Conservation (phyloP, 2,329 filamentous ascomycete genomes). For the Fusarium vanettenii region DNA sequence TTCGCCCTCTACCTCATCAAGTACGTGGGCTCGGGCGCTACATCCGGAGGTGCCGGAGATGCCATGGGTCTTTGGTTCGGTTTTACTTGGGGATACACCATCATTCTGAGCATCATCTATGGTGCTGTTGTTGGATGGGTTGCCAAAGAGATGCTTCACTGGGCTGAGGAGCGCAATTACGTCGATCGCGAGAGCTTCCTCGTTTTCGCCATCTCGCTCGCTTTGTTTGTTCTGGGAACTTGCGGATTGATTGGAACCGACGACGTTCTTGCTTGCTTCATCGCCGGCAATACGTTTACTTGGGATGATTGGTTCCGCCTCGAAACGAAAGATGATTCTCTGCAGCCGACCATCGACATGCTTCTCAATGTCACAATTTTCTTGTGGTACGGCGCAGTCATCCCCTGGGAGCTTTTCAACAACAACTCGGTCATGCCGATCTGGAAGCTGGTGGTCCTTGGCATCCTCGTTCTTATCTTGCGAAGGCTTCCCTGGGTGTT, state of each 20-base stretch:
- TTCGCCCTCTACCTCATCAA: slow-evolving; percentile 86
- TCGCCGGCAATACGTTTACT: slow-evolving; percentile 90
- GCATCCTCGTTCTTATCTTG: slow-evolving; percentile 80
- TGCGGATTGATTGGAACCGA: slow-evolving; percentile 89
- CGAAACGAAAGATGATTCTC: slow-evolving; percentile 87
- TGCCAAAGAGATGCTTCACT: slow-evolving; percentile 84
- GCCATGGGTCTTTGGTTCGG: slow-evolving; percentile 87
- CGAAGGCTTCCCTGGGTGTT: slow-evolving; percentile 83
- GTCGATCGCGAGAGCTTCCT: slow-evolving; percentile 90
- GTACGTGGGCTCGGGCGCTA: slow-evolving; percentile 66
- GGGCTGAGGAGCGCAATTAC: slow-evolving; percentile 82
- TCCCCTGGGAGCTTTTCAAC: slow-evolving; percentile 80
- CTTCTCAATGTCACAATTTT: slow-evolving; percentile 90
- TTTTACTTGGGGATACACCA: slow-evolving; percentile 86
- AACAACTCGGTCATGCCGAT: slow-evolving; percentile 76
- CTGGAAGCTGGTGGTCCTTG: slow-evolving; percentile 78
- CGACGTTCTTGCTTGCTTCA: slow-evolving; percentile 91
- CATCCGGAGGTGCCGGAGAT: slow-evolving; percentile 68
- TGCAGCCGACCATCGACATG: slow-evolving; percentile 97
- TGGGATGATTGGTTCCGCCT: slow-evolving; percentile 96
- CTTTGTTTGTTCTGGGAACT: slow-evolving; percentile 88
- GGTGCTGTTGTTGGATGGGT: slow-evolving; percentile 83
- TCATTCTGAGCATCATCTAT: slow-evolving; percentile 81
- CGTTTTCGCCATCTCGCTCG: slow-evolving; percentile 85
- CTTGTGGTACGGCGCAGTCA: slow-evolving; percentile 89